Evolutionary conservation across 2,329 filamentous ascomycete genomes (phyloP).

Genomic region (Cladosporium sp.): DNA sequence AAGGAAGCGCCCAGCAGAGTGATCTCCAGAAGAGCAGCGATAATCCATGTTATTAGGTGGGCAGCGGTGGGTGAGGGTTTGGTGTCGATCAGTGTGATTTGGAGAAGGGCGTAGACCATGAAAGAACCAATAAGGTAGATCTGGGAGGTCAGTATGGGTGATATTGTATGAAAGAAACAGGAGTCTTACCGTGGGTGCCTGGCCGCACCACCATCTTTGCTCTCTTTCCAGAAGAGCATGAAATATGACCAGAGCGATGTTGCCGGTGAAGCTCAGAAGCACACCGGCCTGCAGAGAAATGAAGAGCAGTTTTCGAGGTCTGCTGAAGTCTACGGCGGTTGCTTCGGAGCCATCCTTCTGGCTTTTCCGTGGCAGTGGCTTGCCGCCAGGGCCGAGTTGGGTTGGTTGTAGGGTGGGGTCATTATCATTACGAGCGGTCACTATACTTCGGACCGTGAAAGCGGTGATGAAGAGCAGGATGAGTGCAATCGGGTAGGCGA

Average conservation of each 20-base stretch:
- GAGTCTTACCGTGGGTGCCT: constrained; percentile 64
- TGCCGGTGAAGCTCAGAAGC: constrained; percentile 69
- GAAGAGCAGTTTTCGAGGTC: constrained; percentile 66
- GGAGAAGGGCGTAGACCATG: constrained; percentile 80
- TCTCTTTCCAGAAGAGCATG: constrained; percentile 65
- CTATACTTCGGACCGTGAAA: constrained; percentile 58
- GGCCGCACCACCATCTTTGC: constrained; percentile 75
- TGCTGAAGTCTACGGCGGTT: constrained; percentile 56
- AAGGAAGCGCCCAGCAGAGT: constrained; percentile 66
- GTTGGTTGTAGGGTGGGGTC: constrained; percentile 33
- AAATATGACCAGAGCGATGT: constrained; percentile 65
- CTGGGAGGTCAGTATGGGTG: constrained; percentile 43
- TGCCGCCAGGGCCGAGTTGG: constrained; percentile 76
- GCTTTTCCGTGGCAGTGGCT: constrained; percentile 69
- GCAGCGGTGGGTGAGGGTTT: constrained; percentile 73
- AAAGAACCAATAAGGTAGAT: constrained; percentile 80
- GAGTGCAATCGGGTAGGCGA: constrained; percentile 59
- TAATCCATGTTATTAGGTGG: constrained; percentile 74
- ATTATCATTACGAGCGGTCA: constrained; percentile 44
- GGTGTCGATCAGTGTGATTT: constrained; percentile 82
- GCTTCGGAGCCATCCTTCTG: constrained; percentile 38
- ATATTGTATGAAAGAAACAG: neutral
- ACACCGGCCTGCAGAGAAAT: constrained; percentile 67
- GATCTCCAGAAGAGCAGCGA: constrained; percentile 68
- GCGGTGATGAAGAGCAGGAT: constrained; percentile 59